Base-by-base conservation (phyloP, 495 filamentous ascomycete genomes). In the Neurospora hispaniola region DNA sequence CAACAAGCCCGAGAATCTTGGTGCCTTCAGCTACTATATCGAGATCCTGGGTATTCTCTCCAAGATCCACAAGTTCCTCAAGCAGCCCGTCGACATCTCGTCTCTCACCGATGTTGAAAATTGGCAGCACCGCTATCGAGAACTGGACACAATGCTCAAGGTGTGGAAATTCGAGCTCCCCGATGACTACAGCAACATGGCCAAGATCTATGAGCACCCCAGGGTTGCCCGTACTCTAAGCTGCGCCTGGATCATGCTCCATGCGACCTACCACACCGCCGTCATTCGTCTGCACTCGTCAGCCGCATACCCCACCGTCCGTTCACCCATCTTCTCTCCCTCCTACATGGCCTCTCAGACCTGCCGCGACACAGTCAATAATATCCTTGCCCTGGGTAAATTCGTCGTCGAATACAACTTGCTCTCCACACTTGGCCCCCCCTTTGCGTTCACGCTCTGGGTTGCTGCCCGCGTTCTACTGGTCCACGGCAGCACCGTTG, bases 201-300 rank as follows among this genome's bases (percentile, higher is more conserved):
- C 90, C 39, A 89, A 92, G 54, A 80, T 94, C 2, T 92, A 93
- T 80, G 54, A 66, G 0, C 87, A 88, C 69, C 87, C 86, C 0
- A 82, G 85, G 3, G 88, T 88, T n/a, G 86, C 83, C 74, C 92
- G 91, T 75, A 84, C 86, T 12, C 81, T 92, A 42, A 94, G 93
- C 77, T 91, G 90, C 77, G 90, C 91, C 68, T 95, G 93, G 92
- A 90, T 96, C 46, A 94, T 96, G 88, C 85, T 96, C n/a, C 94
- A 96, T 78, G 89, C 91, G 16, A 91, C 91, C n/a, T 83, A 80
- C 73, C 80, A 84, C 78, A 95, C 92, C 5, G 90, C 93, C 73
- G 89, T 96, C 10, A 96, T 97, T 75, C 89, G 94, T 20, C 86
- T 97, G 14, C 93, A 97, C 83, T 96, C 94, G n/a, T 95, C 92